Evolutionary conservation across 805 yeast genomes (phyloP).

Genomic region (Debaryomyces maramus): DNA sequence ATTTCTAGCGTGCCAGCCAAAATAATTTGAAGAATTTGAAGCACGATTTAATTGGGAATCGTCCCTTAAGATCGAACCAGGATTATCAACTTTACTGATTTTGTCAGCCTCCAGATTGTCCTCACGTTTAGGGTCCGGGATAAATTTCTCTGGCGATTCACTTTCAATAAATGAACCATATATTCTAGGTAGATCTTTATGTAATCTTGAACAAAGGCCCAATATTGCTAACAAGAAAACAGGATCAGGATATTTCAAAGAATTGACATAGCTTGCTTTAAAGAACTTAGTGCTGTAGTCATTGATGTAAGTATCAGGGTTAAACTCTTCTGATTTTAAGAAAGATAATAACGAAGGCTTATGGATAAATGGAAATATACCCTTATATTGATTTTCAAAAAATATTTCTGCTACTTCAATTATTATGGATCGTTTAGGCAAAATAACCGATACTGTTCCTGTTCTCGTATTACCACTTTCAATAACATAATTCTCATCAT

Average conservation of each 20-base stretch:
- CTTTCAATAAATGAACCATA: constrained; percentile 34
- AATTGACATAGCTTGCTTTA: constrained; percentile 11
- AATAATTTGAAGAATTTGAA: constrained; percentile 35
- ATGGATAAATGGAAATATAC: constrained; percentile 26
- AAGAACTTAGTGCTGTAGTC: constrained; percentile 15
- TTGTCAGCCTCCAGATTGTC: not conserved
- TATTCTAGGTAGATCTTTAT: constrained; percentile 26
- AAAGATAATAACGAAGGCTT: constrained; percentile 21
- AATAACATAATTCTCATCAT: not conserved
- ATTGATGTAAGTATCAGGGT: constrained; percentile 18
- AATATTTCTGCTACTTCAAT: constrained; percentile 22
- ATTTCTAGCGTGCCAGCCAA: constrained; percentile 39
- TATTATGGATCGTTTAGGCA: constrained; percentile 18
- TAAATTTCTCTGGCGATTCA: constrained; percentile 23
- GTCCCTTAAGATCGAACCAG: too few species aligned
- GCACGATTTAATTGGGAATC: constrained; percentile 13
- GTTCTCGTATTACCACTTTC: too few species aligned
- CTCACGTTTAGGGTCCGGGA: constrained; percentile 16
- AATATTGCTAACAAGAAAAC: constrained; percentile 33
- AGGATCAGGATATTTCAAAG: constrained; percentile 25
- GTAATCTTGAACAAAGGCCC: constrained; percentile 36
- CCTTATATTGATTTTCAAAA: constrained; percentile 26
- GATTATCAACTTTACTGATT: not conserved
- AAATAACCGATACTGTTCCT: constrained; percentile 7
- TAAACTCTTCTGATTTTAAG: constrained; percentile 17